Conservation (phyloP, 257 asterid genomes). For the Solanum pimpinellifolium region DNA sequence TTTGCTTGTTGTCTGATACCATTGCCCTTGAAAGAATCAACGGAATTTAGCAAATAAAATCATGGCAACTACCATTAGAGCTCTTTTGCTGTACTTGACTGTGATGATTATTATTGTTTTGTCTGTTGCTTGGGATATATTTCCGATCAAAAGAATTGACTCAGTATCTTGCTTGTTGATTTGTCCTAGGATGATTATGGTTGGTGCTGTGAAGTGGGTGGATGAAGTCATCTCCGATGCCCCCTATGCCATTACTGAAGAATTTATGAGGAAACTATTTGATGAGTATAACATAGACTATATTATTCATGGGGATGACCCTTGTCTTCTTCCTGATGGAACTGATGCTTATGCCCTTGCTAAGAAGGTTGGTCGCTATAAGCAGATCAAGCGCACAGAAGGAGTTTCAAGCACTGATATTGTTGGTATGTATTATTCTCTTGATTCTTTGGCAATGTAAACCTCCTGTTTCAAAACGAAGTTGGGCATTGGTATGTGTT, state of each 20-base stretch:
- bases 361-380: conserved; percentile 86
- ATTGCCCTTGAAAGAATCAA: background rate
- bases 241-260: conserved; percentile 94
- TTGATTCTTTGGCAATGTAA: background rate
- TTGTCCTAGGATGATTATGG: conserved; percentile 78
- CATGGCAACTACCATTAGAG: background rate
- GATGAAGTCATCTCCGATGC: conserved; percentile 95
- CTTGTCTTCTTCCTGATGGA: conserved; percentile 91
- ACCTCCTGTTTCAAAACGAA: background rate
- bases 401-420: conserved; percentile 96
- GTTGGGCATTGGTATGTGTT: background rate
- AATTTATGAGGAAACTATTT: conserved; percentile 83
- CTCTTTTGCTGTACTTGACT: background rate
- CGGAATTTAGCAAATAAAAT: background rate
- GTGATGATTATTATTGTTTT: background rate
- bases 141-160: background rate
- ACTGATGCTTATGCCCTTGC: conserved; percentile 97
- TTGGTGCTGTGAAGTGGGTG: conserved; percentile 94
- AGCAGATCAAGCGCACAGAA: conserved; percentile 93
- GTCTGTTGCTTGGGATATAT: background rate
- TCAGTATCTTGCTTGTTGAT: background rate
- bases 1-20: background rate
- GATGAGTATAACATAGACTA: conserved; percentile 81
- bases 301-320: conserved; percentile 95
- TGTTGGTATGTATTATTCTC: conserved; percentile 44